Evolutionary conservation across 1,284 basidiomycete genomes (phyloP).

Genomic region (Agroathelia rolfsii): DNA sequence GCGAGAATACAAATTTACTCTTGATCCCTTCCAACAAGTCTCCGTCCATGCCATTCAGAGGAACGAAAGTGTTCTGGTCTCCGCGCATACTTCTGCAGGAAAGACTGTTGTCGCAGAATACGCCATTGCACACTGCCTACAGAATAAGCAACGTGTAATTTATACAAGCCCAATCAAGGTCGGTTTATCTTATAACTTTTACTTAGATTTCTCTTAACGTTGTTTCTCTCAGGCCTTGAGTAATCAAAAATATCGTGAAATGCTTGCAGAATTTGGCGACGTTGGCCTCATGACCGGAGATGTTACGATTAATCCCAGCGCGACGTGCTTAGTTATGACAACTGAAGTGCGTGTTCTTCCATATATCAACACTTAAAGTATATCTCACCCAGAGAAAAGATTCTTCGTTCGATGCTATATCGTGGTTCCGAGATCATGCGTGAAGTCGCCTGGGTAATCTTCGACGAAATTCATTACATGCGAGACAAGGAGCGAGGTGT

Average conservation of each 20-base stretch:
- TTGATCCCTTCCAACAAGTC: conserved; percentile 97
- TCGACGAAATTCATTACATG: conserved; percentile 99
- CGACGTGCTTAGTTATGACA: conserved; percentile 98
- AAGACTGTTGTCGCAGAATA: conserved; percentile 99
- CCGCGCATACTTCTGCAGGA: conserved; percentile 97
- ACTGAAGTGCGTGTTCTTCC: conserved; percentile 66
- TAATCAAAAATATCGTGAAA: conserved; percentile 98
- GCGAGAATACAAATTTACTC: conserved; percentile 88
- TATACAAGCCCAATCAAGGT: conserved; percentile 99
- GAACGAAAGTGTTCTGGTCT: conserved; percentile 95
- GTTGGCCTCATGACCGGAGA: conserved; percentile 99
- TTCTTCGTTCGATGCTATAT: conserved; percentile 98
- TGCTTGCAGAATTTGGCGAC: conserved; percentile 93
- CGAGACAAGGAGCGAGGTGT: conserved; percentile 90
- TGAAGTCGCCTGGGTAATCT: conserved; percentile 99
- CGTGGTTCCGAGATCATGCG: conserved; percentile 99
- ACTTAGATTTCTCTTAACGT: conserved; percentile 15
- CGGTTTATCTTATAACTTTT: conserved; percentile 20
- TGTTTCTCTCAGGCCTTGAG: conserved; percentile 48
- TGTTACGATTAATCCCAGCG: conserved; percentile 98
- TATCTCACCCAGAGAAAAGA: conserved; percentile 36
- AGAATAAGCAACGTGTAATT: conserved; percentile 90
- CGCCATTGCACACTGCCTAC: conserved; percentile 93
- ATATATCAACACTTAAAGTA: conserved; percentile 1
- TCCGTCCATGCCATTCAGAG: conserved; percentile 93